Evolutionary conservation across 1,139 yeast species (phyloP), one percentile per base, ranked within the genome.

Genomic region (Pichia kudriavzevii): DNA sequence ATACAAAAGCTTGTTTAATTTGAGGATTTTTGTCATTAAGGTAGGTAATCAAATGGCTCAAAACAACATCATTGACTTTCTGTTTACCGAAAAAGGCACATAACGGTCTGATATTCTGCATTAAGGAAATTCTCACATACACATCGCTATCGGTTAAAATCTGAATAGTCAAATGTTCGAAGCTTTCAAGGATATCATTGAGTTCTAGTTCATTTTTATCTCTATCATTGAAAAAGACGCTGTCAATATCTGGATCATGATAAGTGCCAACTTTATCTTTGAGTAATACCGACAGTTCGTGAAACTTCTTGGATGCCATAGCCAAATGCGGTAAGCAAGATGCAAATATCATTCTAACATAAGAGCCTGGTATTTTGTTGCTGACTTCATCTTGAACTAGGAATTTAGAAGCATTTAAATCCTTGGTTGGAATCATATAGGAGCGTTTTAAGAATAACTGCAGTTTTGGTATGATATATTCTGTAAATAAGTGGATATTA

Each of bases 1-100:
- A 71, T 30, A 88, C 74, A 48, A 93, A 78, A 7, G 79, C 76
- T 22, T 81, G 61, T 39, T 94, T 66, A 18, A 91, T 61, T 20
- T 75, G 71, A 3, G 80, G 65, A 49, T 79, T 77, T 33, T 75
- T 68, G 52, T 87, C 96, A 55, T 93, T 93, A 41, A 93, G 61
- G 51, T 87, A 93, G 0, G 97, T 88, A 30, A 91, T 87, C 36
- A 88, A 63, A 62, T 93, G 98, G 28, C 95, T 88, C 32, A 93
- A 59, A 12, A 93, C 76, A 28, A 88, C 66, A 56, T 93, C 97
- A 52, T 83, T 87, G 0, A 95, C 81, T 47, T 76, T 81, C 35
- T 85, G 94, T 33, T 79, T 75, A 0, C 96, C 96, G 54, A 93
- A 79, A 44, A 80, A 82, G 15, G 77, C 67, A 49, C 96, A 84